Evolutionary conservation across 1,284 basidiomycete species (phyloP).

Genomic region (Ustilago sp.): DNA sequence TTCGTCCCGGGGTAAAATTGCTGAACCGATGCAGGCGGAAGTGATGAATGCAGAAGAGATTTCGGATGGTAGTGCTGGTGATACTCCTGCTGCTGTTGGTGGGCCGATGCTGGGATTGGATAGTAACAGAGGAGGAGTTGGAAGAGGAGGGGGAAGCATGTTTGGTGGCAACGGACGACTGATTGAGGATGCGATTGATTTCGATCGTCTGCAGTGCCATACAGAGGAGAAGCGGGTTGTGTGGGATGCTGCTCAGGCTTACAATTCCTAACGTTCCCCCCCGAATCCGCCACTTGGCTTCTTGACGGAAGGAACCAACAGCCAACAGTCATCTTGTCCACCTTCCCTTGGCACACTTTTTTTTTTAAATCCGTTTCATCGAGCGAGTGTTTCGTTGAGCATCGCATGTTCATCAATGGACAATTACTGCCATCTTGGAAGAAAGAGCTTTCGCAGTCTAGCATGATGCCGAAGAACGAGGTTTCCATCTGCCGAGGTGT

Average conservation of each 20-base stretch:
- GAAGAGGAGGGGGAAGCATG: not conserved
- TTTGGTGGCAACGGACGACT: conserved; percentile 36
- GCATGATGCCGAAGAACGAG: too few relatives aligned
- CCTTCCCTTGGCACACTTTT: not conserved
- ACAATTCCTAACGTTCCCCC: conserved; percentile 10
- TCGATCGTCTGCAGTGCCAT: conserved; percentile 16
- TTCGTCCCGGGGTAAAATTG: conserved; percentile 26
- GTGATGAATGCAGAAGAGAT: conserved; percentile 35
- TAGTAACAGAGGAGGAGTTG: not conserved
- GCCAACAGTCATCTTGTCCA: too few relatives aligned
- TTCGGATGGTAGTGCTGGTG: conserved; percentile 20
- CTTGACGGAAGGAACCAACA: not conserved
- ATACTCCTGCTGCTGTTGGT: conserved; percentile 11
- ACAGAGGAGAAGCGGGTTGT: conserved; percentile 5
- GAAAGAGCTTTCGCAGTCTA: not conserved
- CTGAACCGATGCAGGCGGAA: conserved; percentile 52
- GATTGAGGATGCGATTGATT: conserved; percentile 26
- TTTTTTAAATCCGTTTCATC: not conserved
- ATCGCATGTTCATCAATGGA: conserved; percentile 5
- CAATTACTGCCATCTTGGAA: conserved; percentile 1
- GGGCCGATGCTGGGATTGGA: not conserved
- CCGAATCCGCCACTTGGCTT: not conserved
- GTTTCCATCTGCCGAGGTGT: not conserved
- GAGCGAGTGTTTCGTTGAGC: not conserved
- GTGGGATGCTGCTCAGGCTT: conserved; percentile 51